Conservation (phyloP, 306 rosid species). For the Delonix regia region DNA sequence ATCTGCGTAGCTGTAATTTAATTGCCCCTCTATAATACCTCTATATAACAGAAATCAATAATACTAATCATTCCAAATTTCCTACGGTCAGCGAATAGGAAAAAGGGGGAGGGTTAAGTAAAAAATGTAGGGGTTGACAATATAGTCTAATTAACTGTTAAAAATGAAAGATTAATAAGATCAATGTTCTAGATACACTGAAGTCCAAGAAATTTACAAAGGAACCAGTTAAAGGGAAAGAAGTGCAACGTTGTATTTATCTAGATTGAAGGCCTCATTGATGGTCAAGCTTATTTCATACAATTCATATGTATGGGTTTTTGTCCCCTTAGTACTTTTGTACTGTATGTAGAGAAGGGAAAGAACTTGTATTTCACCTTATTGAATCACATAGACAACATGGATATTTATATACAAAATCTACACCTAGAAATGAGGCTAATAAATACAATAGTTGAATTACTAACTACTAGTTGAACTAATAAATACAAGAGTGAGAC, state of each 20-base stretch:
- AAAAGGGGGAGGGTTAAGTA: background rate
- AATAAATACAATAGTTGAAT: no score
- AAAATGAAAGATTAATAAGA: background rate
- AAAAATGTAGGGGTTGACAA: background rate
- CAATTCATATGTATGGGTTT: background rate
- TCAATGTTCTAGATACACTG: background rate
- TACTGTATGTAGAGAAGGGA: no score
- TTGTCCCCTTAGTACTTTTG: background rate
- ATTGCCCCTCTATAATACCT: no score
- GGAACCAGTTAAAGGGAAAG: background rate
- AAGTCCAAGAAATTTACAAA: background rate
- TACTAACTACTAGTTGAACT: no score
- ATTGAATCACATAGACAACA: no score
- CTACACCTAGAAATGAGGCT: no score
- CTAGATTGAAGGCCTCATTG: constrained; percentile 11
- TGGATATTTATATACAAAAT: no score
- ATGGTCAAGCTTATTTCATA: background rate
- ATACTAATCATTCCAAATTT: no score
- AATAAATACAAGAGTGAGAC: no score
- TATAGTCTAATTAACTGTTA: background rate
- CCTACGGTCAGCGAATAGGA: no score
- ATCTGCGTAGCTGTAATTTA: no score
- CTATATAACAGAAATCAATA: background rate
- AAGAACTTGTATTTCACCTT: no score
- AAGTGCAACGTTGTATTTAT: background rate